Conservation (phyloP, 208 protist species). For the Willaertia magna region DNA sequence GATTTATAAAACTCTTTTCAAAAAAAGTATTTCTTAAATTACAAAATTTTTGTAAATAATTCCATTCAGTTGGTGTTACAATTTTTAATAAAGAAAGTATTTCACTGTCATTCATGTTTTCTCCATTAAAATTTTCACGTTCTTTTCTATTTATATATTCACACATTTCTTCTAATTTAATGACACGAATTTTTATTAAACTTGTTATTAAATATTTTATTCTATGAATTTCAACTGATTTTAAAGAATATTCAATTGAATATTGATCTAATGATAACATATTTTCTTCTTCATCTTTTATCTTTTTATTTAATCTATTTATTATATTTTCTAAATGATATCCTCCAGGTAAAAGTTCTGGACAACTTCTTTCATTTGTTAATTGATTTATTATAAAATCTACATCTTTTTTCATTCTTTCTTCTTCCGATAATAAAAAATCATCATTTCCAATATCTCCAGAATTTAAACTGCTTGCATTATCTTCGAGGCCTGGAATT, state of each 20-base stretch:
- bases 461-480: no score
- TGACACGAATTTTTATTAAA: neutral
- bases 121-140: neutral
- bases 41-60: neutral
- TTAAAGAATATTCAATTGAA: neutral
- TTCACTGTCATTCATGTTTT: neutral
- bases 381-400: no score
- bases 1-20: neutral
- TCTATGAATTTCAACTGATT: neutral
- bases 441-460: no score
- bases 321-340: neutral
- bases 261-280: neutral
- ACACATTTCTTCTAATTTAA: neutral
- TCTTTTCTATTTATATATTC: neutral
- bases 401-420: no score
- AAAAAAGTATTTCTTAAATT: neutral
- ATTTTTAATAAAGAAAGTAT: neutral
- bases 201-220: neutral
- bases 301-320: neutral
- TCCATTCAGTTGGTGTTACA: neutral
- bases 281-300: neutral
- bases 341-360: neutral
- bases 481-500: no score
- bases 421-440: no score
- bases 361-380: neutral